Evolutionary conservation across 2,329 filamentous ascomycete genomes (phyloP).

Genomic region (Diaporthe ampelina): DNA sequence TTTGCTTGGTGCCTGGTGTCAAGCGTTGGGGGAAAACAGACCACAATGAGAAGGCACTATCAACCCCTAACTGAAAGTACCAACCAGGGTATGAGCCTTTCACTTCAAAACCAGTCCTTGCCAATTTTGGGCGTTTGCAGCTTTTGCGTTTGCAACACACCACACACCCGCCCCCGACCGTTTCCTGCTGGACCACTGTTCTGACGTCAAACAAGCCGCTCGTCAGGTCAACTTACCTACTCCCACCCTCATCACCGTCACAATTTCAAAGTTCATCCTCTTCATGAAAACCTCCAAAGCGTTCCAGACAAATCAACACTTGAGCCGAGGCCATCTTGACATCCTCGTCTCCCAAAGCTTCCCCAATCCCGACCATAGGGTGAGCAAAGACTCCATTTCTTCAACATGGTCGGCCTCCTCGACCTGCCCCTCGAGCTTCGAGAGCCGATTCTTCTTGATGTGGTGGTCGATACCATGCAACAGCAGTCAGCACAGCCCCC

Average conservation of each 20-base stretch:
- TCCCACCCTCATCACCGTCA: background rate
- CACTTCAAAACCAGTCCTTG: background rate
- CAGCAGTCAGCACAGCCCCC: background rate
- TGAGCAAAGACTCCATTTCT: background rate
- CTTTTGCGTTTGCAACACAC: background rate
- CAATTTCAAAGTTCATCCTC: background rate
- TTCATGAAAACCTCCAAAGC: too few species aligned
- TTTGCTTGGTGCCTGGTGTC: background rate
- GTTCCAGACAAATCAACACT: background rate
- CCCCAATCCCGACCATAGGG: background rate
- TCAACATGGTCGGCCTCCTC: conserved; percentile 5
- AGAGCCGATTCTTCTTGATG: background rate
- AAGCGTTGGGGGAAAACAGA: background rate
- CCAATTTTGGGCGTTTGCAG: background rate
- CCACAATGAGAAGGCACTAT: fast-evolving
- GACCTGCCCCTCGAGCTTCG: background rate
- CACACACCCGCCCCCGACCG: too few species aligned
- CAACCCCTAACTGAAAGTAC: background rate
- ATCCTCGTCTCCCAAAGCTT: fast-evolving
- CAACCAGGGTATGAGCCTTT: background rate
- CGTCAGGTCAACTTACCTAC: too few species aligned
- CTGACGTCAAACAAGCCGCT: background rate
- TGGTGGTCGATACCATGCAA: background rate
- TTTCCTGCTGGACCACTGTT: background rate
- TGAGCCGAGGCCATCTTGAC: too few species aligned